Percentiles rank a stretch among this genome's conserved stretches.
Evolutionary conservation across 2,329 filamentous ascomycete genomes (phyloP).

Genomic region (Dothiorella sarmentorum): DNA sequence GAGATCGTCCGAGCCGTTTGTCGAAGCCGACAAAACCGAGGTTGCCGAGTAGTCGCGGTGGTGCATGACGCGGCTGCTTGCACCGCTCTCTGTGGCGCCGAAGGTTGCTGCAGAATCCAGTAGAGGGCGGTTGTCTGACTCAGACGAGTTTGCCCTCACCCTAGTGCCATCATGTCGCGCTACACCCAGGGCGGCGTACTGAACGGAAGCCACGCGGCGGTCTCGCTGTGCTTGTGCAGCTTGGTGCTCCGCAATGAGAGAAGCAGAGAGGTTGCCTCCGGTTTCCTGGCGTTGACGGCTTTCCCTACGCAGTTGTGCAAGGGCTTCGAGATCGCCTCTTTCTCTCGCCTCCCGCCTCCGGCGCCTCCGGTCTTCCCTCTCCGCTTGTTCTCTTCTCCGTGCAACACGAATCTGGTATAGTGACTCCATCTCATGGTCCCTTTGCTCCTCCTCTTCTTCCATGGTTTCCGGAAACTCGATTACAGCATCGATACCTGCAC

Average conservation of each 20-base stretch:
- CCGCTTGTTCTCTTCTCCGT: slow-evolving; percentile 69
- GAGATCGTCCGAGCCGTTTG: slow-evolving; percentile 36
- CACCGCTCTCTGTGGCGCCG: slow-evolving; percentile 30
- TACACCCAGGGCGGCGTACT: slow-evolving; percentile 72
- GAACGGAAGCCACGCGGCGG: slow-evolving; percentile 69
- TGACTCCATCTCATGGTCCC: slow-evolving; percentile 89
- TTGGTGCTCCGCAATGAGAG: slow-evolving; percentile 58
- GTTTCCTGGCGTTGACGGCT: slow-evolving; percentile 26
- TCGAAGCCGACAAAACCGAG: slow-evolving; percentile 39
- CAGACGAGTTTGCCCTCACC: slow-evolving; percentile 67
- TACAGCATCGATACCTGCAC: slow-evolving; percentile 86
- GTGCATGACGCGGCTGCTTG: slow-evolving; percentile 32
- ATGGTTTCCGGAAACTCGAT: slow-evolving; percentile 77
- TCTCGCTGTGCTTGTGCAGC: slow-evolving; percentile 59
- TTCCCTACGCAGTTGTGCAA: slow-evolving; percentile 57
- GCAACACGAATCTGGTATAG: slow-evolving; percentile 84
- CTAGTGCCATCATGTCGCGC: slow-evolving; percentile 74
- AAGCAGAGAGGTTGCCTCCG: slow-evolving; percentile 31
- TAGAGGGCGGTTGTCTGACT: slow-evolving; percentile 69
- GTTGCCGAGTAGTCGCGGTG: slow-evolving; percentile 43
- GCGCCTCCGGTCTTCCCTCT: slow-evolving; percentile 72
- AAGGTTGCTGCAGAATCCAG: slow-evolving; percentile 70
- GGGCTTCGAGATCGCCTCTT: slow-evolving; percentile 64
- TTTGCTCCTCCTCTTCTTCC: slow-evolving; percentile 72
- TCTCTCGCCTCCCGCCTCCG: slow-evolving; percentile 68